These are phyloP conservation scores for Chlorophyllum brunneum DNA, from an alignment of 768 basidiomycete species.

Conservation along the genomic window DNA sequence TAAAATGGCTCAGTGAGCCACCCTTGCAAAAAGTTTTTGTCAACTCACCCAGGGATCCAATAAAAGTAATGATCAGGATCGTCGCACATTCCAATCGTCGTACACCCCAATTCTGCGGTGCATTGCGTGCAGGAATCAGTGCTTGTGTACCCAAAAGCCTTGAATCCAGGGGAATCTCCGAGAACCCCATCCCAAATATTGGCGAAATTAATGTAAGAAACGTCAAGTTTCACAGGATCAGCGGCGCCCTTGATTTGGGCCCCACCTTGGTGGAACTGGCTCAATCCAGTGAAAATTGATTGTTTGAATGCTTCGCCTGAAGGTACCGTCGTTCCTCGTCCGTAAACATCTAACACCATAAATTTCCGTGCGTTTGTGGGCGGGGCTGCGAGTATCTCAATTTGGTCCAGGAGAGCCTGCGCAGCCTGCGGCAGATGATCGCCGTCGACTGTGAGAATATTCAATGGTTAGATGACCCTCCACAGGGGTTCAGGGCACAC, in stretches of 20 bases:
- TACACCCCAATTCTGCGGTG: slow-evolving; percentile 27
- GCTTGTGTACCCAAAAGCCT: slow-evolving; percentile 46
- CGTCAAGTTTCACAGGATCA: slow-evolving; percentile 26
- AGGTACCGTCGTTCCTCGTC: slow-evolving; percentile 36
- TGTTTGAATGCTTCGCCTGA: slow-evolving; percentile 46
- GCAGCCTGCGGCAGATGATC: slow-evolving; percentile 44
- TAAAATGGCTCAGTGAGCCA: not conserved
- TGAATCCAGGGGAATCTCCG: slow-evolving; percentile 36
- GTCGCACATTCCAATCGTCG: slow-evolving; percentile 28
- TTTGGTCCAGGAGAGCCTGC: slow-evolving; percentile 38
- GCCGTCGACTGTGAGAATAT: slow-evolving; percentile 33
- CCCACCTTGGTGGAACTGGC: slow-evolving; percentile 24
- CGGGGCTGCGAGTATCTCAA: slow-evolving; percentile 39
- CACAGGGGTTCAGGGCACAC: not conserved
- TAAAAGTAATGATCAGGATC: slow-evolving; percentile 50
- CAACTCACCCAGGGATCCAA: slow-evolving; percentile 45
- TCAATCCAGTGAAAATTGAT: slow-evolving; percentile 39
- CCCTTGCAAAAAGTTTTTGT: too few species aligned
- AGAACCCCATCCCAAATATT: slow-evolving; percentile 49
- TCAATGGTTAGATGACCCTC: not conserved
- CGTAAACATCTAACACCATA: slow-evolving; percentile 48
- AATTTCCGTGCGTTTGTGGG: slow-evolving; percentile 50
- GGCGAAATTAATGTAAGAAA: slow-evolving; percentile 46
- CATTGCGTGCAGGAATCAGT: slow-evolving; percentile 27
- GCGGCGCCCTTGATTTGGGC: slow-evolving; percentile 11